These are phyloP conservation scores for Mrakia gelida DNA, from an alignment of 768 basidiomycete genomes.

Conservation along the genomic window DNA sequence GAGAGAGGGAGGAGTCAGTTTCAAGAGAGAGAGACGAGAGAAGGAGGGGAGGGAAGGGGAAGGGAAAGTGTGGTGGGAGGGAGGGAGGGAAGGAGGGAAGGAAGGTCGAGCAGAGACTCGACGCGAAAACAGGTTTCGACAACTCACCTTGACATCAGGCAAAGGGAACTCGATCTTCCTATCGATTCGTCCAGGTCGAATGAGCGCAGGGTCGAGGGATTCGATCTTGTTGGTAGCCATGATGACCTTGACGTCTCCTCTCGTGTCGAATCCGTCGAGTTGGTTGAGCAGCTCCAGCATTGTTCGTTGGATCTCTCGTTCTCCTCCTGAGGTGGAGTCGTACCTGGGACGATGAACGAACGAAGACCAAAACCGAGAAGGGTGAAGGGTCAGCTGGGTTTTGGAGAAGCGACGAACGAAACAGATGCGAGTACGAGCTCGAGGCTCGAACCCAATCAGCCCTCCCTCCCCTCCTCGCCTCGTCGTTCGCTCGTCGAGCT, in stretches of 20 bases:
- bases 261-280: slow-evolving; percentile 97
- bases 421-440: background rate
- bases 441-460: background rate
- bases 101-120: too few relatives aligned
- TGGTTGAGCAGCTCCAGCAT: slow-evolving; percentile 99
- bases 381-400: too few relatives aligned
- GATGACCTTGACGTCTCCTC: slow-evolving; percentile 99
- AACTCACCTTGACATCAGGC: slow-evolving; percentile 67
- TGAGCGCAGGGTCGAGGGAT: slow-evolving; percentile 92
- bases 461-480: too few relatives aligned
- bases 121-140: background rate
- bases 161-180: slow-evolving; percentile 97
- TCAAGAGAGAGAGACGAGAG: background rate
- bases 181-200: slow-evolving; percentile 96
- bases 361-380: too few relatives aligned
- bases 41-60: background rate
- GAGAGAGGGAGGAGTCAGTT: background rate
- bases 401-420: background rate
- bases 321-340: slow-evolving; percentile 96
- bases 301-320: slow-evolving; percentile 97
- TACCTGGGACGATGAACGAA: slow-evolving; percentile 62
- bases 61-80: background rate
- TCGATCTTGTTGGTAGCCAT: slow-evolving; percentile 99
- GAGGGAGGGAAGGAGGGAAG: background rate
- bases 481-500: background rate